Conservation (phyloP, 1,284 basidiomycete species). For the Pseudozyma sp. region DNA sequence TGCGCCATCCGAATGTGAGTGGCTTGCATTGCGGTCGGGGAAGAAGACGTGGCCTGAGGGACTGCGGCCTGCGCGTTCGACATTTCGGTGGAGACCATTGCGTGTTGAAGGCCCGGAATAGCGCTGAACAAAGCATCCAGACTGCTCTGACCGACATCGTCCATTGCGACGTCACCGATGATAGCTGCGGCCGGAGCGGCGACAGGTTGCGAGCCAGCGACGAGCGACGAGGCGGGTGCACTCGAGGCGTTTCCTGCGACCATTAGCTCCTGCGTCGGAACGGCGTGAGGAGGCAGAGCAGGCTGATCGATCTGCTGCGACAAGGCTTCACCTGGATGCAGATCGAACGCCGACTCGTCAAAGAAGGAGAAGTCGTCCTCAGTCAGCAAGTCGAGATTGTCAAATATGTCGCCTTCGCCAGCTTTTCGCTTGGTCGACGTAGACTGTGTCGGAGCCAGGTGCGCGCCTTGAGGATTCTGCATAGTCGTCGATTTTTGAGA, state of each 20-base stretch:
- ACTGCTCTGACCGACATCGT: conserved; percentile 29
- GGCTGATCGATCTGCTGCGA: conserved; percentile 7
- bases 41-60: background rate
- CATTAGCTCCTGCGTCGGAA: background rate
- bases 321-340: conserved; percentile 10
- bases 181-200: background rate
- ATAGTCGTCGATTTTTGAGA: conserved; percentile 18
- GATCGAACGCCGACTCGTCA: conserved; percentile 53
- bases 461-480: conserved; percentile 6
- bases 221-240: background rate
- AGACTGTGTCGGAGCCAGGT: conserved; percentile 15
- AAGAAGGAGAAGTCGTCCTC: conserved; percentile 67
- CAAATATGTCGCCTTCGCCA: conserved; percentile 47
- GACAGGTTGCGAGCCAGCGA: conserved; percentile 3
- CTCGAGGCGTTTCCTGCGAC: background rate
- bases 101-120: conserved; percentile 40
- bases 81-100: conserved; percentile 14
- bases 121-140: conserved; percentile 41
- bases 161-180: conserved; percentile 34
- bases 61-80: conserved; percentile 9
- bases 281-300: background rate
- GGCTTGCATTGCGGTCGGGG: background rate
- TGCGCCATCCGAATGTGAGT: background rate
- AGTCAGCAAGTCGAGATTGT: conserved; percentile 51
- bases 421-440: conserved; percentile 30